Evolutionary conservation across 2,329 filamentous ascomycete genomes (phyloP).

Genomic region (Cytospora piceae): DNA sequence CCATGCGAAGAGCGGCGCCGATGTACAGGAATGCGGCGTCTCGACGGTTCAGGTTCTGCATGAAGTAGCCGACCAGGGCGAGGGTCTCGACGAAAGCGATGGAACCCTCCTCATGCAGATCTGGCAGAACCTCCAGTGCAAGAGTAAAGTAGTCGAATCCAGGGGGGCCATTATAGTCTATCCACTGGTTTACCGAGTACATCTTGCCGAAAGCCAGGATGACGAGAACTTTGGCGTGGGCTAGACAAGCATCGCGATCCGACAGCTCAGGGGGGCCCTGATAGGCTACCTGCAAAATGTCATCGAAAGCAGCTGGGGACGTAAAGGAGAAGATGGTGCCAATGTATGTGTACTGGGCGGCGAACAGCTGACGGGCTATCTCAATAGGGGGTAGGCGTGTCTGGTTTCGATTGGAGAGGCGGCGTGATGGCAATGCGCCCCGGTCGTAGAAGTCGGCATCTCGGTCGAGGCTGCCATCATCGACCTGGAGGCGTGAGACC

Average conservation of each 20-base stretch:
- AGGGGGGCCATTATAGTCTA: slow-evolving; percentile 54
- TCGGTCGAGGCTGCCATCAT: slow-evolving; percentile 40
- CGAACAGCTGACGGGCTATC: slow-evolving; percentile 53
- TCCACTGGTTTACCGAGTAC: slow-evolving; percentile 61
- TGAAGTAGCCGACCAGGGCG: slow-evolving; percentile 58
- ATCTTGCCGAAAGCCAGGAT: slow-evolving; percentile 59
- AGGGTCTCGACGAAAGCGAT: slow-evolving; percentile 59
- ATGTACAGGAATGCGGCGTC: slow-evolving; percentile 60
- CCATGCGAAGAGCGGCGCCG: slow-evolving; percentile 59
- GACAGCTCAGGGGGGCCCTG: slow-evolving; percentile 45
- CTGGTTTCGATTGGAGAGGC: slow-evolving; percentile 34
- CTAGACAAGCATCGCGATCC: slow-evolving; percentile 52
- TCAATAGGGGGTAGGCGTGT: slow-evolving; percentile 52
- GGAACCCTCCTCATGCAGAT: slow-evolving; percentile 58
- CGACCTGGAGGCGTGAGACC: slow-evolving; percentile 40
- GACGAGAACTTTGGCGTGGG: slow-evolving; percentile 55
- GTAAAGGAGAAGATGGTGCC: slow-evolving; percentile 61
- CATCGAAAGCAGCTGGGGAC: slow-evolving; percentile 51
- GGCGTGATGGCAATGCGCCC: slow-evolving; percentile 40
- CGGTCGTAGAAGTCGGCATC: slow-evolving; percentile 42
- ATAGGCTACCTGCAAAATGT: slow-evolving; percentile 49
- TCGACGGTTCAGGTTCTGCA: slow-evolving; percentile 59
- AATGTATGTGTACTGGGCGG: slow-evolving; percentile 58
- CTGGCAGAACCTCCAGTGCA: slow-evolving; percentile 55
- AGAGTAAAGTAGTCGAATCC: slow-evolving; percentile 60